Conservation (phyloP, 768 basidiomycete species). For the Vararia minispora region DNA sequence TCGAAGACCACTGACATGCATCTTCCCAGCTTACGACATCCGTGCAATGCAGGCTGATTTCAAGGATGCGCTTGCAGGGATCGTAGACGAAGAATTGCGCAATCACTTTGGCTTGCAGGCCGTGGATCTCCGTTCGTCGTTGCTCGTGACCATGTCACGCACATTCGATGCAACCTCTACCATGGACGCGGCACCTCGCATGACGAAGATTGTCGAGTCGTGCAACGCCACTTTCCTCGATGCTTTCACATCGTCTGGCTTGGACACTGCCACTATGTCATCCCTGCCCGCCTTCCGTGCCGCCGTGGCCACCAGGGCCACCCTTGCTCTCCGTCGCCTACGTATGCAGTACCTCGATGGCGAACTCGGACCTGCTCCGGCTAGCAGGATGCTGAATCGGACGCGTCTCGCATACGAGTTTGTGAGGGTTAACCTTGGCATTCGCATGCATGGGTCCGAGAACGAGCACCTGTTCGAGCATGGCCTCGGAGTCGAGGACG, state of each 20-base stretch:
- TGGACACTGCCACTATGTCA: conserved; percentile 15
- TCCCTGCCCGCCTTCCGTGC: conserved; percentile 44
- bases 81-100: conserved; percentile 40
- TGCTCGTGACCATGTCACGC: conserved; percentile 34
- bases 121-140: conserved; percentile 23
- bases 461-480: conserved; percentile 51
- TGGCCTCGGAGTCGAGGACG: conserved; percentile 57
- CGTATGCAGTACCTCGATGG: conserved; percentile 49
- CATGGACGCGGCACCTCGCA: conserved; percentile 60
- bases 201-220: conserved; percentile 60
- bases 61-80: conserved; percentile 32
- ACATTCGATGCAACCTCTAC: conserved; percentile 55
- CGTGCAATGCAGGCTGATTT: conserved; percentile 68
- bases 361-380: conserved; percentile 50
- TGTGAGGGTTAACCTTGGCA: conserved; percentile 58
- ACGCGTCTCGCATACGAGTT: conserved; percentile 71
- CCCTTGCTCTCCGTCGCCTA: conserved; percentile 34
- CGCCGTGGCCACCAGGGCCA: conserved; percentile 36
- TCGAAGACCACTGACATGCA: background rate
- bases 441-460: conserved; percentile 71
- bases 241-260: conserved; percentile 25
- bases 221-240: conserved; percentile 55
- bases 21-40: conserved; percentile 53
- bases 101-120: conserved; percentile 36
- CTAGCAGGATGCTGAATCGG: conserved; percentile 52